Percentiles rank a stretch among this genome's conserved stretches.
Conservation (phyloP, 1,284 basidiomycete species). For the Neotropicomus parvogracilis region DNA sequence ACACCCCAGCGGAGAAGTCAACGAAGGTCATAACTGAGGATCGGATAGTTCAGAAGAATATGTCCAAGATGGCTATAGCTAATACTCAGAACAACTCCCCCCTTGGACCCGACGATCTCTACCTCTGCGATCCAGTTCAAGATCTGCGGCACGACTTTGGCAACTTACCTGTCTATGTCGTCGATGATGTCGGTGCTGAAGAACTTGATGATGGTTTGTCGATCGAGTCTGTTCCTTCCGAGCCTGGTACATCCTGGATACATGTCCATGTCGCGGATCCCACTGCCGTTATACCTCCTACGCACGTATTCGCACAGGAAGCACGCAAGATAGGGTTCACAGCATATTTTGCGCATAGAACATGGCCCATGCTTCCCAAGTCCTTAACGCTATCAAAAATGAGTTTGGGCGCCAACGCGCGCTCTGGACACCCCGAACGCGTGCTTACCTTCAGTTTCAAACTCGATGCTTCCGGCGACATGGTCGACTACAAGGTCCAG, state of each 20-base stretch:
- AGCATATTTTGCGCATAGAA: conserved; percentile 63
- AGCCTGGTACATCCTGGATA: conserved; percentile 71
- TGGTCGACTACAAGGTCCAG: conserved; percentile 69
- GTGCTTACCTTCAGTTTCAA: conserved; percentile 84
- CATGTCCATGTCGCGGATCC: conserved; percentile 96
- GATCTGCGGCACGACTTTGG: conserved; percentile 84
- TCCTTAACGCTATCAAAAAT: conserved; percentile 48
- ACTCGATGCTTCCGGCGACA: conserved; percentile 59
- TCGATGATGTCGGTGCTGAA: conserved; percentile 79
- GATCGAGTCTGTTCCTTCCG: conserved; percentile 58
- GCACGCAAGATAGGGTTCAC: conserved; percentile 54
- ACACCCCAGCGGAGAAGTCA: conserved; percentile 35
- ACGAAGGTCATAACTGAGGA: conserved; percentile 32
- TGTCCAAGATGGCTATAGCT: conserved; percentile 8
- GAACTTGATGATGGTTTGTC: conserved; percentile 97
- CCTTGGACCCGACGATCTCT: conserved; percentile 57
- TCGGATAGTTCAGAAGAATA: conserved; percentile 33
- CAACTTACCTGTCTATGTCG: conserved; percentile 77
- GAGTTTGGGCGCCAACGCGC: conserved; percentile 50
- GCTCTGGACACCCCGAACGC: conserved; percentile 41
- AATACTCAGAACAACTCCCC: conserved; percentile 19
- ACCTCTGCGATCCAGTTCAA: conserved; percentile 55
- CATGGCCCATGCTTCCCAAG: conserved; percentile 68
- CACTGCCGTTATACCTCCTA: conserved; percentile 72
- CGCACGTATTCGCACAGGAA: conserved; percentile 53